phyloP scores from a whole-genome alignment of 2,329 filamentous ascomycete genomes.

The Graphilbum fragrans region DNA sequence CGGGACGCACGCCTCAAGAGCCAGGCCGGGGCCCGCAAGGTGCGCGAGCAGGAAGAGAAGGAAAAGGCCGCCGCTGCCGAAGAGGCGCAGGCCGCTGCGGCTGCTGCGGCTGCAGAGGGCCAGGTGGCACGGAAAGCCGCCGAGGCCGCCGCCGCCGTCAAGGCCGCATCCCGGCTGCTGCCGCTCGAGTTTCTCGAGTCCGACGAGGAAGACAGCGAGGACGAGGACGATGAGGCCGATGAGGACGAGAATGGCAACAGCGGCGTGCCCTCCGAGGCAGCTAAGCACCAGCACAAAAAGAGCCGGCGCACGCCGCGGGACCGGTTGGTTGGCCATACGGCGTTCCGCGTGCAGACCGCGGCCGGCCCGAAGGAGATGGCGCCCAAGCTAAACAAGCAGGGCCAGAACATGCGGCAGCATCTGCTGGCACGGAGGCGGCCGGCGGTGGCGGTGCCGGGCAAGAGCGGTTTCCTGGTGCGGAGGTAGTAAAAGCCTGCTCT shows the following conservation, averaged over 20 bases:
- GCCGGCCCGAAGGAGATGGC: constrained; percentile 33
- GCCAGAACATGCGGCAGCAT: constrained; percentile 27
- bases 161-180: constrained; percentile 30
- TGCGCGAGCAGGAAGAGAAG: constrained; percentile 12
- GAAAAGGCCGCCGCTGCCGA: constrained; percentile 1
- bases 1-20: constrained; percentile 41
- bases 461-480: constrained; percentile 32
- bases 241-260: neutral
- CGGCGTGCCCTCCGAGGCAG: no score
- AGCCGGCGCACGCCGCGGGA: constrained; percentile 26
- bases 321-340: constrained; percentile 36
- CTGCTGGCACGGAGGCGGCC: constrained; percentile 32
- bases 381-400: constrained; percentile 31
- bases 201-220: constrained; percentile 26
- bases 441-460: constrained; percentile 16
- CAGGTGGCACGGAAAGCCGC: constrained; percentile 13
- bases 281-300: neutral
- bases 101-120: constrained; percentile 7
- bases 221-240: constrained; percentile 7
- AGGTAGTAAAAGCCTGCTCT: constrained; percentile 8
- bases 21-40: constrained; percentile 39
- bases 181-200: constrained; percentile 44
- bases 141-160: constrained; percentile 13
- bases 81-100: constrained; percentile 9
- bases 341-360: constrained; percentile 36